Conservation (phyloP, 2,329 filamentous ascomycete genomes). For the Tolypocladium album region DNA sequence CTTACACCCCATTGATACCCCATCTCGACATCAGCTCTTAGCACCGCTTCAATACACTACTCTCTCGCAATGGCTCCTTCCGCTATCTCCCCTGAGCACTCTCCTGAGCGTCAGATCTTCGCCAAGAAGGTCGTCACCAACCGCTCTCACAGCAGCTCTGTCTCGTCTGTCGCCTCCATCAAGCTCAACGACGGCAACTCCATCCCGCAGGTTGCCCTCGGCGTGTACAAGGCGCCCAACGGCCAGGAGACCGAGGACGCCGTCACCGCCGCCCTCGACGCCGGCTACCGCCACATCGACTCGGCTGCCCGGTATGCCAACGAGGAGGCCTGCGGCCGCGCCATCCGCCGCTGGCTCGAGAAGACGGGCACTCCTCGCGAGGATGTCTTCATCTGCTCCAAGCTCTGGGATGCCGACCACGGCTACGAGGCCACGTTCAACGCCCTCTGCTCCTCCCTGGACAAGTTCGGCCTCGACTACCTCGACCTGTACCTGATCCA, state of each 20-base stretch:
- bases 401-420: constrained; percentile 49
- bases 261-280: constrained; percentile 48
- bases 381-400: constrained; percentile 57
- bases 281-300: constrained; percentile 44
- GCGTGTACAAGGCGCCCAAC: constrained; percentile 35
- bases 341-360: constrained; percentile 58
- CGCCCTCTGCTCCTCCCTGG: constrained; percentile 54
- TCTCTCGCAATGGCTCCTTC: constrained; percentile 22
- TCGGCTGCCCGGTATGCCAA: constrained; percentile 49
- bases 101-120: constrained; percentile 18
- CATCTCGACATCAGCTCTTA: not conserved
- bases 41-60: too few species aligned
- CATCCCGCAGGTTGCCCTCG: constrained; percentile 46
- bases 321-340: constrained; percentile 58
- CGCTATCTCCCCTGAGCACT: constrained; percentile 22
- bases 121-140: constrained; percentile 16
- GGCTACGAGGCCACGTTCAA: constrained; percentile 39
- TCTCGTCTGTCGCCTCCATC: constrained; percentile 25
- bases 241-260: constrained; percentile 47
- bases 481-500: constrained; percentile 64
- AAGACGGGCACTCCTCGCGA: constrained; percentile 53
- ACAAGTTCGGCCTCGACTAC: constrained; percentile 56
- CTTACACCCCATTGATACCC: not conserved
- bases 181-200: constrained; percentile 62
- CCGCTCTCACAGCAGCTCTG: constrained; percentile 14